phyloP scores from a whole-genome alignment of 139 green algal genomes.

The Picochlorum costavermella region DNA sequence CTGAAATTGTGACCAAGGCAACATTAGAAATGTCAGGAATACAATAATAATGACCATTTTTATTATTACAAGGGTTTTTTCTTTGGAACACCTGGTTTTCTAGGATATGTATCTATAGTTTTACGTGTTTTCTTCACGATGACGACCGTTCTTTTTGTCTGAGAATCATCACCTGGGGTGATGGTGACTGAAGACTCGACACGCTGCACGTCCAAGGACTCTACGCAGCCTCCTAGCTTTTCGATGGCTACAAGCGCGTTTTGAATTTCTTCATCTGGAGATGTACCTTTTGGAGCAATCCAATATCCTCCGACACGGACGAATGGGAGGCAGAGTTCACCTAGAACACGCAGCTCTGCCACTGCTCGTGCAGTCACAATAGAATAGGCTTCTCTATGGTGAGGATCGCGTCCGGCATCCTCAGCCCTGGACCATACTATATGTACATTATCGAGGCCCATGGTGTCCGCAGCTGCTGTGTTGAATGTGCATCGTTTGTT shows the following conservation, averaged over 20 bases:
- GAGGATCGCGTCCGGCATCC: conserved; percentile 26
- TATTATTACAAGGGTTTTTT: conserved; percentile 49
- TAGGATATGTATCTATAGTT: conserved; percentile 56
- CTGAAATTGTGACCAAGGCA: conserved; percentile 36
- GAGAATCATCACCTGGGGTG: too few relatives aligned
- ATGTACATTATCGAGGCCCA: conserved; percentile 54
- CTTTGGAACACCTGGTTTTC: conserved; percentile 47
- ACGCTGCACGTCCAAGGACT: conserved; percentile 27
- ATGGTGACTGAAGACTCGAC: conserved; percentile 43
- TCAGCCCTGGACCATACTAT: conserved; percentile 71
- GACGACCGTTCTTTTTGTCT: conserved; percentile 38
- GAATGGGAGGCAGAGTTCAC: conserved; percentile 87
- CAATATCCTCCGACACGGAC: conserved; percentile 61
- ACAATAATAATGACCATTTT: conserved; percentile 14
- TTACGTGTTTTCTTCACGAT: conserved; percentile 41
- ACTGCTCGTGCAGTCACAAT: conserved; percentile 77
- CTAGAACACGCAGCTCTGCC: conserved; percentile 66
- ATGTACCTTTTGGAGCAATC: conserved; percentile 75
- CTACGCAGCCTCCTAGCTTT: conserved; percentile 42
- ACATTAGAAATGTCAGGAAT: conserved; percentile 29
- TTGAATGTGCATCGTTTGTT: conserved; percentile 53
- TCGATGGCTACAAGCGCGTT: conserved; percentile 41
- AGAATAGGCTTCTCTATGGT: conserved; percentile 47
- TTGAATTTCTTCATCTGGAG: conserved; percentile 42
- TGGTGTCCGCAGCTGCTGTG: conserved; percentile 6